These are phyloP conservation scores for Kwoniella bestiolae DNA, from an alignment of 768 basidiomycete species.

Conservation along the genomic window DNA sequence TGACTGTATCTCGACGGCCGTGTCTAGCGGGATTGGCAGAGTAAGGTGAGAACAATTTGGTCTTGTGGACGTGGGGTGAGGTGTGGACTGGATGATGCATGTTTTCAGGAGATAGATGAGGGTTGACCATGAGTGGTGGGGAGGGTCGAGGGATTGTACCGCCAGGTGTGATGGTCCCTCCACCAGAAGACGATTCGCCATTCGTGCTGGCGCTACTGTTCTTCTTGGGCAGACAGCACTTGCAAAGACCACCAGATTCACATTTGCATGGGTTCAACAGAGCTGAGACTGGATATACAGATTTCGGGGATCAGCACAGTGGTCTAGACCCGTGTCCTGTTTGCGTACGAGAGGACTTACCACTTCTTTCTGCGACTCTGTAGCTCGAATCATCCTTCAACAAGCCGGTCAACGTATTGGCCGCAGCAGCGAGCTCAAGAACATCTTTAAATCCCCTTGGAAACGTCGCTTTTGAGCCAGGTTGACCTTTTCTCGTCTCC, in stretches of 20 bases:
- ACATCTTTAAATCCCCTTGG: constrained; percentile 55
- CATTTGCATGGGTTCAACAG: constrained; percentile 58
- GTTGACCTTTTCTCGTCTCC: constrained; percentile 40
- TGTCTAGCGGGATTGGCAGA: constrained; percentile 33
- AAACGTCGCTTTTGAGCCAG: constrained; percentile 47
- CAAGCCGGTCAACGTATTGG: constrained; percentile 44
- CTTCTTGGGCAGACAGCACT: constrained; percentile 54
- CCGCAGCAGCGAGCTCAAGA: constrained; percentile 53
- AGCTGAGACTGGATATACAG: constrained; percentile 21
- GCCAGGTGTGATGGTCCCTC: constrained; percentile 5
- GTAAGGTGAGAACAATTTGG: constrained; percentile 56
- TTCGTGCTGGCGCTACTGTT: constrained; percentile 7
- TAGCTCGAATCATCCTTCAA: constrained; percentile 21
- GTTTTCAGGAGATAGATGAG: constrained; percentile 38
- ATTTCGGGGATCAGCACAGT: too few species aligned
- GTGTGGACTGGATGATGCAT: constrained; percentile 55
- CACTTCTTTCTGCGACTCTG: constrained; percentile 35
- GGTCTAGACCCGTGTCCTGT: too few species aligned
- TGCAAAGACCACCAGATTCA: constrained; percentile 53
- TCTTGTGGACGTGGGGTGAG: constrained; percentile 55
- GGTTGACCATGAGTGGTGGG: constrained; percentile 5
- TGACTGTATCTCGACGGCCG: constrained; percentile 14
- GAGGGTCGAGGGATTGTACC: constrained; percentile 1
- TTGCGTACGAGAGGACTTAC: constrained; percentile 24
- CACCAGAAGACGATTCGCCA: background rate